Conservation (phyloP, 2,329 filamentous ascomycete species). For the Beauveria scarabaeidicola region DNA sequence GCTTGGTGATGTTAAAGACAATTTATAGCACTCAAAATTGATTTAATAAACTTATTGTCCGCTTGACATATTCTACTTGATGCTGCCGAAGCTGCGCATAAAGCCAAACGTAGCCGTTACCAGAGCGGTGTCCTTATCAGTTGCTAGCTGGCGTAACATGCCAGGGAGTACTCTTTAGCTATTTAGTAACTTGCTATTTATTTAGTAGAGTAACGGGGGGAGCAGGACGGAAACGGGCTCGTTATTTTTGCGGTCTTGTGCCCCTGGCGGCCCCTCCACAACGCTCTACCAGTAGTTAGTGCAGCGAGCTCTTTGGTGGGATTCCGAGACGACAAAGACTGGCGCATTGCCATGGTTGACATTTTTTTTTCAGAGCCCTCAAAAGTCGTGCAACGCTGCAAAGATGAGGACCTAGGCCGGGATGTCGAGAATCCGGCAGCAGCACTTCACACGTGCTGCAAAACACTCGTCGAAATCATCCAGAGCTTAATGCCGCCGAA, state of each 20-base stretch:
- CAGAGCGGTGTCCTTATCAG: slow-evolving; percentile 28
- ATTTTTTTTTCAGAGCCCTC: slow-evolving; percentile 12
- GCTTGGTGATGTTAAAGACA: not conserved
- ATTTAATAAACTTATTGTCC: no score
- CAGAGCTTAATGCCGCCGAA: not conserved
- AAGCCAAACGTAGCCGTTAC: slow-evolving; percentile 36
- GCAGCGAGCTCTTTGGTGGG: not conserved
- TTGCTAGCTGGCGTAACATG: no score
- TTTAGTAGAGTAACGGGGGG: no score
- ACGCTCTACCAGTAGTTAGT: not conserved
- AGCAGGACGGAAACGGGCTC: no score
- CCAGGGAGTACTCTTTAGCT: no score
- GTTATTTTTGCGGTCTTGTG: not conserved
- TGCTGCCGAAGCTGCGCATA: slow-evolving; percentile 34
- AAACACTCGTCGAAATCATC: slow-evolving; percentile 12
- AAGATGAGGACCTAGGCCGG: slow-evolving; percentile 9
- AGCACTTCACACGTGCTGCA: slow-evolving; percentile 13
- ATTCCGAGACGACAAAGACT: not conserved
- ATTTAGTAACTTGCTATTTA: no score
- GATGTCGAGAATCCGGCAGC: slow-evolving; percentile 14
- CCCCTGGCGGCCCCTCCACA: not conserved
- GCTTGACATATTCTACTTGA: not conserved
- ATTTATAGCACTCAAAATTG: no score
- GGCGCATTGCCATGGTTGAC: slow-evolving; percentile 13
- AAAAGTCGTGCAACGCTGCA: slow-evolving; percentile 13